Base-by-base conservation (phyloP, 2,329 filamentous ascomycete species). In the Aspergillus quadricinctus region DNA sequence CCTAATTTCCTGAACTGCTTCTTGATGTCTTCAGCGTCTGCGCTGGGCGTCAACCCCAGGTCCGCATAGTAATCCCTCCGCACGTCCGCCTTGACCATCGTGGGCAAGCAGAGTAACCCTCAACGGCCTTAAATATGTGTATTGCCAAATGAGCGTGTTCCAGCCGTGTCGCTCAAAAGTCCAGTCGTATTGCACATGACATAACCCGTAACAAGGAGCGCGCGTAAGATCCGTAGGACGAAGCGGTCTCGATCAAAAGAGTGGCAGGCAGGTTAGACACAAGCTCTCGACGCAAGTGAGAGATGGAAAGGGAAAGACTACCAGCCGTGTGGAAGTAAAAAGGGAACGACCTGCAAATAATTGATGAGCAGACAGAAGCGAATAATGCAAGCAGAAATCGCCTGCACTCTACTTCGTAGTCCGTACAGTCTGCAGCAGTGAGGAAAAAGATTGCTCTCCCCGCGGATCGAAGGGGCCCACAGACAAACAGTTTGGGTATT, bases 1-100 rank as follows among this genome's bases (percentile, higher is more conserved):
- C 88, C 88, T 68, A 96, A 83, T 73, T 91, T 92, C 64, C 88
- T 84, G 74, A 92, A 96, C 67, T 92, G 88, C 73, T 88, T 94
- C 77, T 90, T 93, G 70, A 96, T 86, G 43, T 94, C 90, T 29
- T 86, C 83, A 46, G 85, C 76, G 62, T 88, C 85, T 53, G 89
- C 89, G 65, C 81, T 83, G 10, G 83, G 77, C 1, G 84, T 74
- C 55, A 96, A 76, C 61, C 90, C 89, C 54, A 96, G 80, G 76
- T 95, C 91, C 59, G 86, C 88, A 75, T 96, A 96, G 75, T 94
- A 94, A 75, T 95, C 89, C 66, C 85, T 83, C 64, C 80, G 82
- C 61, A 82, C 79, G 70, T 90, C 87, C 64, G 80, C 78, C 75
- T 88, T 88, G 65, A 84, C 85, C 87, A 90, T 90, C 64, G 64